Conservation (phyloP, 164 flowering plant species). For the Taxillus chinensis region DNA sequence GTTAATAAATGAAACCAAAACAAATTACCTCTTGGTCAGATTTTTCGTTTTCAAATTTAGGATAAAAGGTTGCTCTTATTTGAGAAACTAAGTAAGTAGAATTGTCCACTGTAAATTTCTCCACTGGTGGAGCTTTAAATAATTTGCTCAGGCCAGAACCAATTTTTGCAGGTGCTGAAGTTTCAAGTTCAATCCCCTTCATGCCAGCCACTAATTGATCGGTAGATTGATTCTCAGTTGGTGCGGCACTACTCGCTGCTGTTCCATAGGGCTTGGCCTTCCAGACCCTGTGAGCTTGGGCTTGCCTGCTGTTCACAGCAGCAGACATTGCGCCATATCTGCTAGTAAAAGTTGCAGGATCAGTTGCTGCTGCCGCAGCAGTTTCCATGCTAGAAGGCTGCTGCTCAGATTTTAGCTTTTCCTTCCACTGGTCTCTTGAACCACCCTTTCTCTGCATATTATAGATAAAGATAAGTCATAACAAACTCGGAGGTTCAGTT, state of each 20-base stretch:
- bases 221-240: constrained; percentile 12
- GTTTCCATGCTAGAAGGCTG: constrained; percentile 7
- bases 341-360: constrained; percentile 21
- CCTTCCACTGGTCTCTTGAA: constrained; percentile 31
- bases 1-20: no score
- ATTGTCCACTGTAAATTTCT: constrained; percentile 57
- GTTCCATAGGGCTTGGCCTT: constrained; percentile 58
- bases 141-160: constrained; percentile 28
- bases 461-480: neutral
- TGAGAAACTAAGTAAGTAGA: constrained; percentile 51
- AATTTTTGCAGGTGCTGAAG: constrained; percentile 15
- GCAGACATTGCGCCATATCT: constrained; percentile 22
- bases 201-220: constrained; percentile 7
- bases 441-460: constrained; percentile 29
- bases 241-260: constrained; percentile 20
- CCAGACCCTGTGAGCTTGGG: constrained; percentile 23
- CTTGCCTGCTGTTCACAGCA: constrained; percentile 19
- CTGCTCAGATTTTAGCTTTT: constrained; percentile 18
- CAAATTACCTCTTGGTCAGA: constrained; percentile 83
- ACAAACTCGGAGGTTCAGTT: neutral
- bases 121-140: constrained; percentile 36
- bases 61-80: constrained; percentile 93
- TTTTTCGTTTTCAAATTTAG: constrained; percentile 97
- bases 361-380: constrained; percentile 11
- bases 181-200: constrained; percentile 11